Evolutionary conservation across 2,329 filamentous ascomycete species (phyloP).

Genomic region (Myriosclerotinia curreyana): DNA sequence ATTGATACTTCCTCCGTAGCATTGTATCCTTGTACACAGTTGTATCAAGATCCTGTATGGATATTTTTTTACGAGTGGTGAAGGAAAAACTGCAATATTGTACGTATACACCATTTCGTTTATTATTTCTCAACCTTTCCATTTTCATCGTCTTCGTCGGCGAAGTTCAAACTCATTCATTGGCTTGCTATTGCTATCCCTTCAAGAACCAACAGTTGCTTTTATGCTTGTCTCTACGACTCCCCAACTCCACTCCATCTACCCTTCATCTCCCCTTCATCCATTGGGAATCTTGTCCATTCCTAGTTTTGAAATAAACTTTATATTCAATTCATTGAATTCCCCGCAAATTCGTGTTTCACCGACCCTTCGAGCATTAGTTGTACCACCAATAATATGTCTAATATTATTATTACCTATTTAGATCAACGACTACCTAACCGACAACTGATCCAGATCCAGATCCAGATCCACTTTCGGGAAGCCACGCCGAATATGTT

Average conservation of each 20-base stretch:
- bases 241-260: not conserved
- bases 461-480: too few relatives aligned
- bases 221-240: not conserved
- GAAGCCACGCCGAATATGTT: conserved; percentile 5
- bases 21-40: conserved; percentile 2
- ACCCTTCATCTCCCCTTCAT: conserved; percentile 11
- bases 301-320: not conserved
- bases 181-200: conserved; percentile 2
- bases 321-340: not conserved
- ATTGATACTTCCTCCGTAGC: not conserved
- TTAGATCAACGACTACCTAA: not conserved
- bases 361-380: not conserved
- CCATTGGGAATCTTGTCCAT: not conserved
- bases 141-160: not conserved
- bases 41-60: not conserved
- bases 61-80: not conserved
- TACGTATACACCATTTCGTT: not conserved
- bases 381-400: not conserved
- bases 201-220: not conserved
- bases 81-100: too few relatives aligned
- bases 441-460: not conserved
- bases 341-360: conserved; percentile 10
- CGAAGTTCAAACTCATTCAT: not conserved
- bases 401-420: not conserved
- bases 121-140: not conserved